Base-by-base conservation (phyloP, 2,329 filamentous ascomycete genomes). In the Nothopassalora personata region DNA sequence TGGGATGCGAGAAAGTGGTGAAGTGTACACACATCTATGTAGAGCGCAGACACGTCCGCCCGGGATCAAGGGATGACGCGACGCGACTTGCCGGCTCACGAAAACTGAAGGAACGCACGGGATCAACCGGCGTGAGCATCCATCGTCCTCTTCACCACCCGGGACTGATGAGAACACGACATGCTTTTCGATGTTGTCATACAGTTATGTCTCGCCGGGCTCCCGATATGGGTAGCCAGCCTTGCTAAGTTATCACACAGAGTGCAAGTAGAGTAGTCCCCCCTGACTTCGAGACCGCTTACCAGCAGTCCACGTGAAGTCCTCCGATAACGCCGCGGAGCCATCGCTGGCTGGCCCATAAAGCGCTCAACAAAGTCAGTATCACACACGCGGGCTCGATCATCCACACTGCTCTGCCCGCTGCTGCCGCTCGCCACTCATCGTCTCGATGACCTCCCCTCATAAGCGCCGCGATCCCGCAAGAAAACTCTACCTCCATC, bases 401-500 rank as follows among this genome's bases (percentile, higher is more conserved):
- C 31, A 43, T 43, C 39, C 51, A 27, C 18, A 19, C 53, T 23
- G 27, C 53, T 54, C 30, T 47, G 53, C 13, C 36, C 36, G 52
- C 33, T 33, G 49, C 43, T 47, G 27, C 30, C 23, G 33, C 31
- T 19, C 33, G 36, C 34, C 11, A 43, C 47, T 49, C 45, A 28
- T 18, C 4, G 45, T 30, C 49, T n/a, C 7, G 23, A n/a, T n/a
- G 28, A 18, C 30, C 10, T 5, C 48, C 15, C 9, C 23, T 47
- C 31, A 34, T 34, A 34, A 7, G 4, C 39, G 39, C 39, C 39
- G 39, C 39, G 3, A 7, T 4, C 1, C 39, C 4, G 1, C 15
- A 43, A 18, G 15, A 15, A 13, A n/a, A 8, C n/a, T 43, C 51
- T 59, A 60, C 47, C 58, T 52, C 58, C 58, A 56, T 5, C 58